These are phyloP conservation scores for Neopestalotiopsis clavispora DNA, from an alignment of 2,329 filamentous ascomycete genomes.

Conservation along the genomic window DNA sequence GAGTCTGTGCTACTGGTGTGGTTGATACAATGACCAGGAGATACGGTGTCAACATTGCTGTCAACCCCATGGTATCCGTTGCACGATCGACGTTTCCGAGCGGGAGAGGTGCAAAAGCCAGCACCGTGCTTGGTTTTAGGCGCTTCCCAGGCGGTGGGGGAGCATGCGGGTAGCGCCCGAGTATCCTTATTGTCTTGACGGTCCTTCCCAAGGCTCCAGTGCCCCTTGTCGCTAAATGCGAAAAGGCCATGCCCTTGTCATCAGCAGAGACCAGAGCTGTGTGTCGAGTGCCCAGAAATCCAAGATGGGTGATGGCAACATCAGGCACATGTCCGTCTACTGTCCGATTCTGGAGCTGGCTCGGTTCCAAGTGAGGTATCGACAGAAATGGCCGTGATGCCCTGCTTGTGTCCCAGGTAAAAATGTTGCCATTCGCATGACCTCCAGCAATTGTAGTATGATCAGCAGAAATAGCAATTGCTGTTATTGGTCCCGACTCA, in stretches of 20 bases:
- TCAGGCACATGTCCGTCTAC: constrained; percentile 82
- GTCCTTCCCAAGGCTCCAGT: constrained; percentile 83
- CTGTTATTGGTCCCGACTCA: constrained; percentile 86
- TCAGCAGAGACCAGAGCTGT: constrained; percentile 96
- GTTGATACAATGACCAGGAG: constrained; percentile 96
- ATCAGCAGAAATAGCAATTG: constrained; percentile 90
- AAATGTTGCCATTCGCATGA: constrained; percentile 88
- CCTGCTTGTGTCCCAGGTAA: constrained; percentile 91
- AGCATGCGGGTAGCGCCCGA: constrained; percentile 86
- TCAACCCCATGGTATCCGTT: constrained; percentile 86
- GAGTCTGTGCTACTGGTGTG: constrained; percentile 92
- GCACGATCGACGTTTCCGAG: constrained; percentile 92
- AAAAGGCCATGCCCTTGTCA: constrained; percentile 96
- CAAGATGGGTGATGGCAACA: constrained; percentile 84
- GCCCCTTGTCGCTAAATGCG: constrained; percentile 90
- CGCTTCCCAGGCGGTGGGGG: constrained; percentile 66
- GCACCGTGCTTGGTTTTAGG: constrained; percentile 90
- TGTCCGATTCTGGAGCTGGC: constrained; percentile 67
- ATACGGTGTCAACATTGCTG: constrained; percentile 95
- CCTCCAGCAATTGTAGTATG: constrained; percentile 90
- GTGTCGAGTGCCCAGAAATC: constrained; percentile 90
- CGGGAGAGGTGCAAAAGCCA: constrained; percentile 88
- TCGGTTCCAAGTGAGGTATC: constrained; percentile 76
- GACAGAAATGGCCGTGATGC: constrained; percentile 87
- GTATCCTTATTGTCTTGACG: constrained; percentile 87